Conservation (phyloP, 2,329 filamentous ascomycete species). For the Ascochyta rabiei region DNA sequence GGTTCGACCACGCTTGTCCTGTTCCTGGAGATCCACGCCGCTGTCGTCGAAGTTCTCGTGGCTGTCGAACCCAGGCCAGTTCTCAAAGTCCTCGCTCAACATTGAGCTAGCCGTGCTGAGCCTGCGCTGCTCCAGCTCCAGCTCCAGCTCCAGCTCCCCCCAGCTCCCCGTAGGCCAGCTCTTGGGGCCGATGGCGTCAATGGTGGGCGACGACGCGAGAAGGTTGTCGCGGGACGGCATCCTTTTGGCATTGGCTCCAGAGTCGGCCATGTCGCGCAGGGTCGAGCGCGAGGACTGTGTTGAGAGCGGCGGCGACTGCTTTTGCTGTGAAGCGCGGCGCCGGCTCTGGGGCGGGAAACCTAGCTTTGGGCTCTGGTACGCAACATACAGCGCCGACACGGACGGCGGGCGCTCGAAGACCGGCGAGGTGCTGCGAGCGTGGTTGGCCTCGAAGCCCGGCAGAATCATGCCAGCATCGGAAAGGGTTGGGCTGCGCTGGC, state of each 20-base stretch:
- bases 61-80: slow-evolving; percentile 48
- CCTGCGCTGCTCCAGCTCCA: slow-evolving; percentile 32
- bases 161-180: slow-evolving; percentile 21
- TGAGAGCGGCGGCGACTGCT: slow-evolving; percentile 41
- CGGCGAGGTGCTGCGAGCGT: slow-evolving; percentile 56
- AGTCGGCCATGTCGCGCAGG: slow-evolving; percentile 40
- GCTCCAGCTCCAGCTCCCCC: slow-evolving; percentile 30
- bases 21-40: slow-evolving; percentile 43
- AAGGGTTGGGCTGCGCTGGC: slow-evolving; percentile 66
- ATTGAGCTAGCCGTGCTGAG: slow-evolving; percentile 48
- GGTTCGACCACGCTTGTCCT: slow-evolving; percentile 40
- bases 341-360: slow-evolving; percentile 36
- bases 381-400: slow-evolving; percentile 40
- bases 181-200: slow-evolving; percentile 29
- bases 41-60: slow-evolving; percentile 41
- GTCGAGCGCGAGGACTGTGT: slow-evolving; percentile 45
- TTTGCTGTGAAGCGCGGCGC: slow-evolving; percentile 37
- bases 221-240: slow-evolving; percentile 24
- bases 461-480: slow-evolving; percentile 96
- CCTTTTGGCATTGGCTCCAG: slow-evolving; percentile 22
- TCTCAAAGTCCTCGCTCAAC: slow-evolving; percentile 53
- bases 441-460: slow-evolving; percentile 59
- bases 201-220: slow-evolving; percentile 45
- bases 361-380: slow-evolving; percentile 35
- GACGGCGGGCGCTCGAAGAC: slow-evolving; percentile 56